These are phyloP conservation scores for Epichloe gansuensis DNA, from an alignment of 2,329 filamentous ascomycete genomes.

Conservation along the genomic window DNA sequence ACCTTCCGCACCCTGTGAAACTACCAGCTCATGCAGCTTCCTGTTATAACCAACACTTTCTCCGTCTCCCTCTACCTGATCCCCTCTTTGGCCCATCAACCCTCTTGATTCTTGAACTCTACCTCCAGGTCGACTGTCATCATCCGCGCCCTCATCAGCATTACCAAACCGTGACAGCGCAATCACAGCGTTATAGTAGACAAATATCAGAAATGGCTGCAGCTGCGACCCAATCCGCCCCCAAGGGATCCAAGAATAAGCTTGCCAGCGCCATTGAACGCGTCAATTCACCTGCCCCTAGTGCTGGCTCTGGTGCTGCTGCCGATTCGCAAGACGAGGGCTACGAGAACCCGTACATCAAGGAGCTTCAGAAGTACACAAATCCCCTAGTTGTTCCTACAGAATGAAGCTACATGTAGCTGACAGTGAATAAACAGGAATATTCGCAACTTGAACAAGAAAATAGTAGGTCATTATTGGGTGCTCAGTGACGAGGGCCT, in stretches of 20 bases:
- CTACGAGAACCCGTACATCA: constrained; percentile 67
- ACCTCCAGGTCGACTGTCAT: neutral
- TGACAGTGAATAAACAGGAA: constrained; percentile 39
- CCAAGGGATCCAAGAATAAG: constrained; percentile 60
- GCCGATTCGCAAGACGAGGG: constrained; percentile 46
- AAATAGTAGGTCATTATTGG: constrained; percentile 55
- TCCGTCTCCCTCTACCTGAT: neutral
- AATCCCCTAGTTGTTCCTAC: constrained; percentile 17
- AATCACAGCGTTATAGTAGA: constrained; percentile 1
- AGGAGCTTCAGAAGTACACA: constrained; percentile 73
- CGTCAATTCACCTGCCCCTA: constrained; percentile 42
- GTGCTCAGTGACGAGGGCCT: constrained; percentile 1
- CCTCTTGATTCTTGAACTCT: neutral
- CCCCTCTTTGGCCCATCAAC: neutral
- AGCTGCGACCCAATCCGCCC: constrained; percentile 45
- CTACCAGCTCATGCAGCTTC: neutral
- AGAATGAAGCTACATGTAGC: neutral
- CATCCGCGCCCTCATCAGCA: neutral
- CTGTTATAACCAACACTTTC: neutral
- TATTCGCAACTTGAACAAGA: constrained; percentile 87
- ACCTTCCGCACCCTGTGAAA: neutral
- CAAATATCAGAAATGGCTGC: constrained; percentile 40
- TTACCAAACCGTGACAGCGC: neutral
- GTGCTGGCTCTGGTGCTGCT: constrained; percentile 30
- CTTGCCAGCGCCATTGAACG: constrained; percentile 36